These are phyloP conservation scores for Hygrocybe coccinea DNA, from an alignment of 768 basidiomycete genomes.

Conservation along the genomic window DNA sequence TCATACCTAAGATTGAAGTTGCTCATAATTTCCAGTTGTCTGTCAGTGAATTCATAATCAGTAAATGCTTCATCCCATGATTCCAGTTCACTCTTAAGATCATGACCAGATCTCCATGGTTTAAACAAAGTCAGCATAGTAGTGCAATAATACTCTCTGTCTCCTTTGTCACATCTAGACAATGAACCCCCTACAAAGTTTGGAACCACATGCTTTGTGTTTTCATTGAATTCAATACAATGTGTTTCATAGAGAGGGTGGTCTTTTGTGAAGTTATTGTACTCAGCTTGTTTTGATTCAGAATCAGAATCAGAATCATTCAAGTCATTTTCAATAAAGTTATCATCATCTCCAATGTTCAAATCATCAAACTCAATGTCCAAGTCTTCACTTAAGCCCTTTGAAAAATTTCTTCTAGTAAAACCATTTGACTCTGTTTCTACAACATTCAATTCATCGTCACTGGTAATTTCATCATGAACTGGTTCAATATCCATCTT, in stretches of 20 bases:
- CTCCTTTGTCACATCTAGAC: constrained; percentile 27
- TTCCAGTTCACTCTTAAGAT: constrained; percentile 15
- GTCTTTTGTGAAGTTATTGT: constrained; percentile 6
- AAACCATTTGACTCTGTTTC: too few relatives aligned
- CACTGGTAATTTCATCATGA: too few relatives aligned
- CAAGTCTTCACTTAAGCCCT: too few relatives aligned
- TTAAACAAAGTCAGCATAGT: constrained; percentile 16
- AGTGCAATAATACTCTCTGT: constrained; percentile 29
- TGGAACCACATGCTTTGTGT: constrained; percentile 14
- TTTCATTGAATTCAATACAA: neutral
- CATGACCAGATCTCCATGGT: constrained; percentile 21
- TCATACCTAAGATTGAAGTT: constrained; percentile 28
- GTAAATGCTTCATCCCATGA: constrained; percentile 19
- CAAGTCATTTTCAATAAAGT: constrained; percentile 16
- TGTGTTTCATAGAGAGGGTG: constrained; percentile 4
- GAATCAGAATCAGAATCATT: constrained; percentile 21
- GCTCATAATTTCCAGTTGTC: constrained; percentile 17
- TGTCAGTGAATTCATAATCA: constrained; percentile 10
- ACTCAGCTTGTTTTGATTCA: neutral
- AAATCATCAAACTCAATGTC: neutral
- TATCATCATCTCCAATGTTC: neutral
- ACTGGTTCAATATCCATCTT: neutral
- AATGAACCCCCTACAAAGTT: constrained; percentile 29
- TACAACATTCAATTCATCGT: neutral
- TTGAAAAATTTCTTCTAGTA: too few relatives aligned